phyloP scores from a whole-genome alignment of 495 filamentous ascomycete genomes.

The Oleoguttula mirabilis region DNA sequence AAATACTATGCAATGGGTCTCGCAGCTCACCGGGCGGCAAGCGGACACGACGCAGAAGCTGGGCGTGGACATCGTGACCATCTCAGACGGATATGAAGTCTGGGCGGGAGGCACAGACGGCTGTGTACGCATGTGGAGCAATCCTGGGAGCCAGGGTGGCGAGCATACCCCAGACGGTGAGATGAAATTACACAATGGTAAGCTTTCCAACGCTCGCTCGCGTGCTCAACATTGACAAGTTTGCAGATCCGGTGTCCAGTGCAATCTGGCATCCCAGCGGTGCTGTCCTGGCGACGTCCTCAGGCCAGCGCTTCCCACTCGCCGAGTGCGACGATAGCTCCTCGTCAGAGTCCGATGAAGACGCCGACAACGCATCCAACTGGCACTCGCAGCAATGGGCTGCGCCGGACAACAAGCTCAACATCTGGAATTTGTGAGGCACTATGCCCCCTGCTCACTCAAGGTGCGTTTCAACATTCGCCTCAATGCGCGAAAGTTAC shows the following conservation, averaged over 20 bases:
- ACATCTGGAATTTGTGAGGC: too few species aligned
- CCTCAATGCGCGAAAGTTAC: too few species aligned
- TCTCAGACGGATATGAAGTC: constrained; percentile 50
- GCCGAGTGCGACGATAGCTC: too few species aligned
- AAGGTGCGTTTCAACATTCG: too few species aligned
- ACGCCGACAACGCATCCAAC: too few species aligned
- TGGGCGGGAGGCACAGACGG: constrained; percentile 84
- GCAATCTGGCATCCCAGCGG: constrained; percentile 55
- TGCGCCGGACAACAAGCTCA: too few species aligned
- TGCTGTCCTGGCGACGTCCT: constrained; percentile 61
- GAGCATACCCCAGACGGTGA: constrained; percentile 22
- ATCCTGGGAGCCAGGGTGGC: constrained; percentile 35
- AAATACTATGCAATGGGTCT: constrained; percentile 54
- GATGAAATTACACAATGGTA: constrained; percentile 29
- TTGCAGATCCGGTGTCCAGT: constrained; percentile 45
- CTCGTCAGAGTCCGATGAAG: too few species aligned
- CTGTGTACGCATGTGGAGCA: constrained; percentile 60
- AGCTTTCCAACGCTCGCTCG: constrained; percentile 1
- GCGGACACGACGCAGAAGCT: constrained; percentile 68
- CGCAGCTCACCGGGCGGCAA: constrained; percentile 55
- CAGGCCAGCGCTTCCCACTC: constrained; percentile 44
- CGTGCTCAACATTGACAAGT: background rate
- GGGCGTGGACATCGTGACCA: constrained; percentile 51
- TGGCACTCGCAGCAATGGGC: too few species aligned
- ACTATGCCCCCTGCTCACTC: too few species aligned